Base-by-base conservation (phyloP, 129 eudicot species). In the Smallanthus sonchifolius region DNA sequence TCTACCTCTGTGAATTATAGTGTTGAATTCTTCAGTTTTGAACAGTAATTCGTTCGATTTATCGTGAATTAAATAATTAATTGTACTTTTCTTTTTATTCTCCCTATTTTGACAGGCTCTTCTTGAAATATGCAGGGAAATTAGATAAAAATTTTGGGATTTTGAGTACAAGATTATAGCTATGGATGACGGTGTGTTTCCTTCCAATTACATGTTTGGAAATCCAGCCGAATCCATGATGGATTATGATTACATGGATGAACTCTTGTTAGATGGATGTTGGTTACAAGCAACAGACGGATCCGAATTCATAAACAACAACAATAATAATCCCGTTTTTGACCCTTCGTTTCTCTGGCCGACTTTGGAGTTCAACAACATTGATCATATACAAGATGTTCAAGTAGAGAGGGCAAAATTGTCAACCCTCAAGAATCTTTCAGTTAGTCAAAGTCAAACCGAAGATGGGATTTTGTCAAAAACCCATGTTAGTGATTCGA, bases 211-310 rank as follows among this genome's bases (percentile, higher is more conserved):
- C 49, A 73, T 83, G 73, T 82, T 87, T 9, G 82, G 75, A 7
- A 75, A 55, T 70, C 87, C 89, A 28, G 52, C 87, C 5, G 96
- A 89, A 64, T 60, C 87, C 43, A 39, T 83, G 39, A 87, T 87
- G 94, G 96, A 92, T 70, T 81, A 85, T 42, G 97, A 89, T 80
- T 87, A 79, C 76, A 85, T 90, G 88, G 95, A 89, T 77, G 95
- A 89, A 69, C 85, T 92, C 17, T 80, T 92, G 59, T 47, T 86
- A 34, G 98, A 87, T 60, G 98, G 96, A 36, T 92, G 96, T 83
- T 92, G 98, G 96, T 75, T 89, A 60, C 95, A 88, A 76, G 78
- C 96, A 19, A 69, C 83, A 38, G 84, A 87, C 47, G 96, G 85
- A 81, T 87, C 92, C 51, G 91, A 85, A 35, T 84, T 80, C 85